Conservation (phyloP, 257 asterid species). For the Salvia rosmarinus region DNA sequence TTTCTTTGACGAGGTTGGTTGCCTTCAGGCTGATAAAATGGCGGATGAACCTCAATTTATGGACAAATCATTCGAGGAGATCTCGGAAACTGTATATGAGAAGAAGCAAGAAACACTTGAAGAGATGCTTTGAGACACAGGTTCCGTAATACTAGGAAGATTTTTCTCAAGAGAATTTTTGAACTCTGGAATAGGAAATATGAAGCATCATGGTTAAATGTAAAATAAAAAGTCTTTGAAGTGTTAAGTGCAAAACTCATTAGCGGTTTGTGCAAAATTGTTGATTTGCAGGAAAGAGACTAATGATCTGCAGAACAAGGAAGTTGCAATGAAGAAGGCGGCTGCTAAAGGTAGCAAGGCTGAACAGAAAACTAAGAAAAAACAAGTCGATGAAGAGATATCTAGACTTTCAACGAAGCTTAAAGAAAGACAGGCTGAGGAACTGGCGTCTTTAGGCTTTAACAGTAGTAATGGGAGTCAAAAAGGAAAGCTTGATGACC, state of each 20-base stretch:
- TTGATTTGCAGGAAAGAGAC: slow-evolving; percentile 77
- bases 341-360: slow-evolving; percentile 99
- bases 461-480: slow-evolving; percentile 40
- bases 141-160: neutral
- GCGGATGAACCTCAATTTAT: slow-evolving; percentile 25
- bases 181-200: neutral
- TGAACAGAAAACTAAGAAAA: slow-evolving; percentile 97
- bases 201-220: neutral
- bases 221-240: neutral
- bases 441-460: slow-evolving; percentile 78
- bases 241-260: neutral
- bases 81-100: slow-evolving; percentile 19
- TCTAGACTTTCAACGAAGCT: slow-evolving; percentile 63
- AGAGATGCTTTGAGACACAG: slow-evolving; percentile 37
- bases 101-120: slow-evolving; percentile 34
- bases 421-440: slow-evolving; percentile 72
- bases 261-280: neutral
- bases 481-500: slow-evolving; percentile 65
- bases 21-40: slow-evolving; percentile 26
- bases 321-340: slow-evolving; percentile 76
- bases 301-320: slow-evolving; percentile 77
- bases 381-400: slow-evolving; percentile 93
- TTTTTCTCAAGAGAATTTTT: neutral
- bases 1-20: neutral
- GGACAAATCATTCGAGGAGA: slow-evolving; percentile 9